These are phyloP conservation scores for Amesomyces nigricolor DNA, from an alignment of 2,329 filamentous ascomycete genomes.

Conservation along the genomic window DNA sequence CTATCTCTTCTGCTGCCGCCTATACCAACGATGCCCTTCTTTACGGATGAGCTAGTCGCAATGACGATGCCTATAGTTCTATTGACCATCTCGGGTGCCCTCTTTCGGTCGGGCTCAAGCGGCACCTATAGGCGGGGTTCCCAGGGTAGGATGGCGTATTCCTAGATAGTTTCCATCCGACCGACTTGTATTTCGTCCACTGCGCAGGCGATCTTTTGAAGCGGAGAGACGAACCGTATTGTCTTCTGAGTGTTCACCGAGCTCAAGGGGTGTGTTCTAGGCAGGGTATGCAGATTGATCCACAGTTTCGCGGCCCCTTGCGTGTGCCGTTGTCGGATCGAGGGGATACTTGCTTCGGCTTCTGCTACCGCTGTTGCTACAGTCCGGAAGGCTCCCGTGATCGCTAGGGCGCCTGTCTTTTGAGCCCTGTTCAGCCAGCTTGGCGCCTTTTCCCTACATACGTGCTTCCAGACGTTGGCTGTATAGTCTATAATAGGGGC, in stretches of 20 bases:
- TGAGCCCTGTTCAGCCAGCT: too few relatives aligned
- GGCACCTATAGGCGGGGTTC: slow-evolving; percentile 7
- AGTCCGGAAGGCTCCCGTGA: too few relatives aligned
- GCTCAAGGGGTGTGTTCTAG: too few relatives aligned
- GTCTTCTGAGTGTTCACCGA: neutral
- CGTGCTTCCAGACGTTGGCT: too few relatives aligned
- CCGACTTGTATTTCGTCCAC: slow-evolving; percentile 4
- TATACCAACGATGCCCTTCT: slow-evolving; percentile 13
- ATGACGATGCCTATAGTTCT: slow-evolving; percentile 8
- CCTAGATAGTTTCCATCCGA: slow-evolving; percentile 11
- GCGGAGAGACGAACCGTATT: slow-evolving; percentile 13
- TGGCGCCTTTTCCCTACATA: too few relatives aligned
- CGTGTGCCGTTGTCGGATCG: too few relatives aligned
- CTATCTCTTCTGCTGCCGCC: slow-evolving; percentile 8
- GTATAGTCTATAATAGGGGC: too few relatives aligned
- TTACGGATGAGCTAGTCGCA: slow-evolving; percentile 11
- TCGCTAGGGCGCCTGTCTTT: too few relatives aligned
- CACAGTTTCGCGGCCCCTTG: too few relatives aligned
- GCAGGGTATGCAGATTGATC: too few relatives aligned
- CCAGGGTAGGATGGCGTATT: slow-evolving; percentile 10
- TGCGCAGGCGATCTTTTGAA: slow-evolving; percentile 14
- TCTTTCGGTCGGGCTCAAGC: slow-evolving; percentile 7
- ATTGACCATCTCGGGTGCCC: slow-evolving; percentile 9
- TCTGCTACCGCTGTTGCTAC: too few relatives aligned
- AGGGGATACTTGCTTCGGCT: too few relatives aligned